A percentile compares a stretch with the other conserved stretches of the same genome.
phyloP scores from a whole-genome alignment of 768 basidiomycete species.

The Mycena olivaceomarginata region DNA sequence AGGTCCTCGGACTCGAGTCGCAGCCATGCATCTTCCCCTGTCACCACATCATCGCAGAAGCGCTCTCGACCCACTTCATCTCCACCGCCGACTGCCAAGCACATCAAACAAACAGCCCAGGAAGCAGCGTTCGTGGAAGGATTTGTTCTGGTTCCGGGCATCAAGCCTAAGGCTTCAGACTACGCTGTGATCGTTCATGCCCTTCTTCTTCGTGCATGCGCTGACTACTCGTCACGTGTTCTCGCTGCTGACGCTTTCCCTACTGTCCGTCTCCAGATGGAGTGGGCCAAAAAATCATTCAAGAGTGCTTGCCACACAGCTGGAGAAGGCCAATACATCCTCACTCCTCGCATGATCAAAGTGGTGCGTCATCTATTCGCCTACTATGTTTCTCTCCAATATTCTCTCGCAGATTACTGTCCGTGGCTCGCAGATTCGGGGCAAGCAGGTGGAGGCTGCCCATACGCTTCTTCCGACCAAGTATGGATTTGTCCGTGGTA shows the following conservation, averaged over 20 bases:
- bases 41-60: too few relatives aligned
- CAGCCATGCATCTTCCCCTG: too few relatives aligned
- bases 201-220: conserved; percentile 7
- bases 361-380: conserved; percentile 5
- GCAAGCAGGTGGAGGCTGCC: conserved; percentile 16
- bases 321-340: background rate
- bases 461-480: conserved; percentile 1
- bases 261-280: background rate
- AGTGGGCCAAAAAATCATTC: background rate
- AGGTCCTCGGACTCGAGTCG: too few relatives aligned
- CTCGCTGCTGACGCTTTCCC: background rate
- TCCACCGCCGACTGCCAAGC: too few relatives aligned
- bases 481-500: conserved; percentile 23
- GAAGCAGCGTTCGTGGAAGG: conserved; percentile 2
- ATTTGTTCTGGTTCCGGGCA: background rate
- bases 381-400: background rate
- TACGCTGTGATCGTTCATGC: background rate
- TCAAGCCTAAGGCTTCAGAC: conserved; percentile 19
- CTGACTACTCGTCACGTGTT: conserved; percentile 2
- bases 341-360: conserved; percentile 8
- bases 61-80: too few relatives aligned
- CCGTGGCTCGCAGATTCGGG: conserved; percentile 24
- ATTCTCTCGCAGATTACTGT: background rate
- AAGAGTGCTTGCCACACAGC: background rate
- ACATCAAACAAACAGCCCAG: too few relatives aligned